Evolutionary conservation across 257 asterid species (phyloP).

Genomic region (Solanum dulcamara): DNA sequence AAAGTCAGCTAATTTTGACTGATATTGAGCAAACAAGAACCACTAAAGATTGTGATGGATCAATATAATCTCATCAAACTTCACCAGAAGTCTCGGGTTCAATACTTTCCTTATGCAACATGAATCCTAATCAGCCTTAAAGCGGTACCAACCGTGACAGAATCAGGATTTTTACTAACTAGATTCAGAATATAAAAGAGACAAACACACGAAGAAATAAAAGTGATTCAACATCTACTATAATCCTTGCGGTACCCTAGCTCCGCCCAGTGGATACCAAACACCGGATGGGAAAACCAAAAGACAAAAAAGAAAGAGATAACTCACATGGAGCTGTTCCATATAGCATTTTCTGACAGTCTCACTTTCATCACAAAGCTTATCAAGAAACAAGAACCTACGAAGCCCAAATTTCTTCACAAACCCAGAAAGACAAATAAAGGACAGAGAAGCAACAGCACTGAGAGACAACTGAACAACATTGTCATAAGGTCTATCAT

Average conservation of each 20-base stretch:
- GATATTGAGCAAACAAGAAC: background rate
- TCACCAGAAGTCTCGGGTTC: background rate
- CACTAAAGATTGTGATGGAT: background rate
- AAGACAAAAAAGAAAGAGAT: background rate
- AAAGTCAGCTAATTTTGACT: background rate
- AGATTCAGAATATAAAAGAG: background rate
- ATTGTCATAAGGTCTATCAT: constrained; percentile 61
- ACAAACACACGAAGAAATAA: background rate
- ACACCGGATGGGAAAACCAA: background rate
- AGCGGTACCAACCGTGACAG: too few species aligned
- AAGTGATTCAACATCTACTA: background rate
- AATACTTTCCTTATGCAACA: too few species aligned
- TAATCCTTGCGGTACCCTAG: background rate
- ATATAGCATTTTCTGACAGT: constrained; percentile 67
- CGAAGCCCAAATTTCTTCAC: constrained; percentile 59
- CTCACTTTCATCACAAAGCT: constrained; percentile 82
- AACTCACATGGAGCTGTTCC: constrained; percentile 52
- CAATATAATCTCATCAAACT: background rate
- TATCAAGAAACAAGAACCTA: constrained; percentile 72
- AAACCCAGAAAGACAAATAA: constrained; percentile 54
- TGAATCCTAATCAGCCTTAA: too few species aligned
- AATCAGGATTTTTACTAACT: background rate
- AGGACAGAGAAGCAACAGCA: constrained; percentile 58
- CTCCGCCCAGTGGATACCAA: too few species aligned
- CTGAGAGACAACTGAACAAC: constrained; percentile 84